phyloP scores from a whole-genome alignment of 2,329 filamentous ascomycete genomes.

The Hymenoscyphus occultus region DNA sequence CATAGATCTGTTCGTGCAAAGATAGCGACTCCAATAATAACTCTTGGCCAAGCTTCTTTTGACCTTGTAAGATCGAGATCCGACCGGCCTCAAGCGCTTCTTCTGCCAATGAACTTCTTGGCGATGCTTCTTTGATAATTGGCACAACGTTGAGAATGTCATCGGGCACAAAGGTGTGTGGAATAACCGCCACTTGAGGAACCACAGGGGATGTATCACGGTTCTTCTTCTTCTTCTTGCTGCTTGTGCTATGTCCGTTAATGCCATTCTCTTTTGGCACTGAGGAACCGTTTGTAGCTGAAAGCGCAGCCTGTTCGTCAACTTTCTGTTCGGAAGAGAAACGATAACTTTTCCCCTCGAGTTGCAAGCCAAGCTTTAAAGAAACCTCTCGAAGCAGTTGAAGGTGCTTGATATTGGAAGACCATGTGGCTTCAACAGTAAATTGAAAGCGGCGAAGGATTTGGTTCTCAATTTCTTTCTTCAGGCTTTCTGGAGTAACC shows the following conservation, averaged over 20 bases:
- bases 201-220: conserved; percentile 48
- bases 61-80: conserved; percentile 91
- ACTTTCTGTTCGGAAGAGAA: conserved; percentile 51
- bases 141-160: conserved; percentile 93
- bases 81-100: conserved; percentile 94
- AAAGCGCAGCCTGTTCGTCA: conserved; percentile 34
- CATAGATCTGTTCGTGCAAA: conserved; percentile 97
- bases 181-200: conserved; percentile 43
- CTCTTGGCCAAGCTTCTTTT: conserved; percentile 95
- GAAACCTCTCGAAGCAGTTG: conserved; percentile 88
- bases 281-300: conserved; percentile 31
- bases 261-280: conserved; percentile 43
- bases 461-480: conserved; percentile 67
- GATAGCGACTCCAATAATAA: conserved; percentile 93
- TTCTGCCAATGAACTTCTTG: conserved; percentile 85
- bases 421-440: conserved; percentile 66
- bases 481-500: conserved; percentile 70
- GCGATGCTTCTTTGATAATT: conserved; percentile 89
- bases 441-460: conserved; percentile 73
- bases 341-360: conserved; percentile 73
- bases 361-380: conserved; percentile 84
- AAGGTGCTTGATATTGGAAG: conserved; percentile 63
- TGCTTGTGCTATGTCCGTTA: conserved; percentile 34
- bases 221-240: conserved; percentile 62
- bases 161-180: conserved; percentile 71